Evolutionary conservation across 306 rosid species (phyloP).

Genomic region (Geum urbanum): DNA sequence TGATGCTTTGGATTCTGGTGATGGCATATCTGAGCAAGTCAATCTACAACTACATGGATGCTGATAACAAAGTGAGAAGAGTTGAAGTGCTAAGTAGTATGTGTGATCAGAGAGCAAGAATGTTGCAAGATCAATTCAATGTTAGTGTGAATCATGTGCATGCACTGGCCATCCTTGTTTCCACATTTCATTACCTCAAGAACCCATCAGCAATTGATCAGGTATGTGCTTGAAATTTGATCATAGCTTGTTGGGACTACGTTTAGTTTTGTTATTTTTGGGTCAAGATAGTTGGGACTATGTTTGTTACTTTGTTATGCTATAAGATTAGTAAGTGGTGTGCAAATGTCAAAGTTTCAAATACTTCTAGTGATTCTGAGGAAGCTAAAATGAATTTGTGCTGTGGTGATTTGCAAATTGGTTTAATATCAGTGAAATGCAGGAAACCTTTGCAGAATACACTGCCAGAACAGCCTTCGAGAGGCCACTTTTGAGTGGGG

Average conservation of each 20-base stretch:
- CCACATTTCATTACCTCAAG: constrained; percentile 87
- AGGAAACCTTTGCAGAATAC: constrained; percentile 93
- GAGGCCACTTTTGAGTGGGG: constrained; percentile 92
- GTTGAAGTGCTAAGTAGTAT: constrained; percentile 73
- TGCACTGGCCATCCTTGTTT: constrained; percentile 93
- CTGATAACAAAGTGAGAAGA: constrained; percentile 69
- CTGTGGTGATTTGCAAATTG: not conserved
- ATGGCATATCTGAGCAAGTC: constrained; percentile 47
- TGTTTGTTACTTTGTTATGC: not conserved
- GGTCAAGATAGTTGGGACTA: not conserved
- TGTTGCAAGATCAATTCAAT: constrained; percentile 95
- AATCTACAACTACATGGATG: constrained; percentile 70
- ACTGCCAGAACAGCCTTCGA: constrained; percentile 95
- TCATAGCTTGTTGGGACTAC: not conserved
- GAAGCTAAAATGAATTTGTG: not conserved
- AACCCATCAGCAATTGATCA: constrained; percentile 92
- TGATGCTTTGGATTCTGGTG: constrained; percentile 57
- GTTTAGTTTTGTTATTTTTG: not conserved
- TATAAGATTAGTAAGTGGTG: not conserved
- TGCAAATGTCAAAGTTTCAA: not conserved
- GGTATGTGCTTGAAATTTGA: constrained; percentile 50
- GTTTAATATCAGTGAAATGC: constrained; percentile 23
- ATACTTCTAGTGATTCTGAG: not conserved
- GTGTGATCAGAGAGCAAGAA: constrained; percentile 96
- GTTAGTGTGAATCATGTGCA: constrained; percentile 97